Conservation (phyloP, 371 early-diverging fungal genomes). For the Quaeritorhiza haematococci region DNA sequence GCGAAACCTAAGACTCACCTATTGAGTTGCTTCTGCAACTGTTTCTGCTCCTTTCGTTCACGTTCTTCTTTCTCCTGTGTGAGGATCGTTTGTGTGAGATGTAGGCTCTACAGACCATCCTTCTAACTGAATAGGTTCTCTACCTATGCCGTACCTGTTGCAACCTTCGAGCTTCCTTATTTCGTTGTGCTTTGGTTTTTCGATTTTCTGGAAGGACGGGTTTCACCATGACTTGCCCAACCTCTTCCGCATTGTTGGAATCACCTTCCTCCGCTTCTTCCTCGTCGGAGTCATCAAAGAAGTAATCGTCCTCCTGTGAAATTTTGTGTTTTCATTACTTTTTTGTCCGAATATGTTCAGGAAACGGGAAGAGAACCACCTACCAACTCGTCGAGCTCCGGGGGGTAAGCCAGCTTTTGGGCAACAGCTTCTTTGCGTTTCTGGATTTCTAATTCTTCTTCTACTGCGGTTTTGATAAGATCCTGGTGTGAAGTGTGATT, state of each 20-base stretch:
- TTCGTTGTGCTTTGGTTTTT: conserved; percentile 39
- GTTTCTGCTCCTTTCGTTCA: conserved; percentile 40
- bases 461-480: conserved; percentile 39
- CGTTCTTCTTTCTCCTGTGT: conserved; percentile 31
- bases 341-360: not conserved
- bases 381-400: conserved; percentile 39
- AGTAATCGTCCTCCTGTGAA: conserved; percentile 45
- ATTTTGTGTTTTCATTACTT: conserved; percentile 3
- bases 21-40: conserved; percentile 36
- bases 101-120: not conserved
- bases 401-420: conserved; percentile 37
- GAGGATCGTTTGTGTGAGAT: not conserved
- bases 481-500: conserved; percentile 4
- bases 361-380: not conserved
- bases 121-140: not conserved
- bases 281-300: conserved; percentile 43
- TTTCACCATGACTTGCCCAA: conserved; percentile 14
- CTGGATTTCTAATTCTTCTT: conserved; percentile 37
- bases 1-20: conserved; percentile 16
- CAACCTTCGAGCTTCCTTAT: conserved; percentile 28
- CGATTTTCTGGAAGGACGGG: conserved; percentile 4
- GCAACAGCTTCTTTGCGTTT: conserved; percentile 17
- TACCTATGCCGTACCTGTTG: conserved; percentile 7
- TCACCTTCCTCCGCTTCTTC: conserved; percentile 46
- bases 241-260: conserved; percentile 35